Evolutionary conservation across 2,329 filamentous ascomycete genomes (phyloP), one percentile per base, ranked within the genome.

Genomic region (Aureobasidium sp.): DNA sequence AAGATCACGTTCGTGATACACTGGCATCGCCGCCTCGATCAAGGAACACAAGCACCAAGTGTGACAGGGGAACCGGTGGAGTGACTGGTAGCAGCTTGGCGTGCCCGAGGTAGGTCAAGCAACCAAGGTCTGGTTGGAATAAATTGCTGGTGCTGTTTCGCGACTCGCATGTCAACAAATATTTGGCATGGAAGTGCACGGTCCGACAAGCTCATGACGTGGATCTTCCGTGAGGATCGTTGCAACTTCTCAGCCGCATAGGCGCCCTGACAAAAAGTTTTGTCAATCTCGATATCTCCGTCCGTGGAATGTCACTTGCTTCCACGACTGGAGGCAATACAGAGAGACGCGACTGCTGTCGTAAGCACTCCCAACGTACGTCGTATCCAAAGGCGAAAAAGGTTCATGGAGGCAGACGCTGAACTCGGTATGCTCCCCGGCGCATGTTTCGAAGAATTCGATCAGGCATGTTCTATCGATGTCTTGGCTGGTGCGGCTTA

Each of bases 181-280:
- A 31, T 42, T 45, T 39, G 14, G 12, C 39, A 24, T 45, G 24
- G 52, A 44, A 57, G n/a, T n/a, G 53, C 53, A 57, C 53, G 53
- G 53, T 8, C 27, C 24, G 53, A 57, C 53, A 57, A 53, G 12
- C 3, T 15, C 37, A 54, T 54, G 50, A 54, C 50, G 50, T 54
- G 15, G 50, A 8, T 14, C 2, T 33, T n/a, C 14, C 3, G 6
- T 31, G 53, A 45, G 53, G 53, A 27, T 57, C 31, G 22, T 57
- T 57, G 29, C 9, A n/a, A 24, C 15, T 33, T 44, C 40, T 56
- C 1, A 57, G 53, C 53, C 53, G 53, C 53, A 44, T 45, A 57
- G 14, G 39, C 53, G 53, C 39, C 37, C 24, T 11, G 35, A 40
- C 35, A 9, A 24, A 57, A 35, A 57, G 22, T 31, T 19, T 42